phyloP scores from a whole-genome alignment of 441 rosid genomes.

The Mallotus japonicus region DNA sequence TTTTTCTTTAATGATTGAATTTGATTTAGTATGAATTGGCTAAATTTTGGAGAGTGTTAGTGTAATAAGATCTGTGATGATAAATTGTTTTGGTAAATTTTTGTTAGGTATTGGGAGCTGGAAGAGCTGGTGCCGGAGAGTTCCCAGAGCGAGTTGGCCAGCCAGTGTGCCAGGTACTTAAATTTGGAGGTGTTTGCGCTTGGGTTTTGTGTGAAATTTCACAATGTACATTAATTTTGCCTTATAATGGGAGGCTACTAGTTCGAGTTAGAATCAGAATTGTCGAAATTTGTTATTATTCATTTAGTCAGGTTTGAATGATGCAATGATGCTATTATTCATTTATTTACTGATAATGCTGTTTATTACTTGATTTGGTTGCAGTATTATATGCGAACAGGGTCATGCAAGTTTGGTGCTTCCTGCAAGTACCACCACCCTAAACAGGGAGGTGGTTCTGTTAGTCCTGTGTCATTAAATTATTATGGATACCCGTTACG shows the following conservation, averaged over 20 bases:
- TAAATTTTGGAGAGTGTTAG: conserved; percentile 6
- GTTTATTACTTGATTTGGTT: conserved; percentile 2
- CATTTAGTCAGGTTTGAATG: not conserved
- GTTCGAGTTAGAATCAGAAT: not conserved
- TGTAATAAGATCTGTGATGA: conserved; percentile 15
- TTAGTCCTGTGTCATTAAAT: conserved; percentile 58
- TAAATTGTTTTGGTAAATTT: conserved; percentile 10
- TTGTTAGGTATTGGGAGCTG: conserved; percentile 58
- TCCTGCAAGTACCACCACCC: conserved; percentile 98
- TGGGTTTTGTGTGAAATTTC: conserved; percentile 4
- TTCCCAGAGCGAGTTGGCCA: conserved; percentile 80
- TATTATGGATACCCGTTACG: conserved; percentile 81
- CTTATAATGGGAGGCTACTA: not conserved
- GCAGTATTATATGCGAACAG: conserved; percentile 88
- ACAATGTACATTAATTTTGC: conserved; percentile 27
- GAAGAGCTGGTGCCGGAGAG: conserved; percentile 56
- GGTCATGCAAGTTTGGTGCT: conserved; percentile 82
- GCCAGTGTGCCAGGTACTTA: conserved; percentile 81
- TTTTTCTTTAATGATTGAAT: conserved; percentile 12
- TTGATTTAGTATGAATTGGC: not conserved
- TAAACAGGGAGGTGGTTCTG: conserved; percentile 61
- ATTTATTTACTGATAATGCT: conserved; percentile 17
- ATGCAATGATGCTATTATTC: not conserved
- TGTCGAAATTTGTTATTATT: not conserved
- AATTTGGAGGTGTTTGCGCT: no score